Percentiles rank a stretch among this genome's conserved stretches.
Evolutionary conservation across 306 rosid species (phyloP).

Genomic region (Carpinus fangiana): DNA sequence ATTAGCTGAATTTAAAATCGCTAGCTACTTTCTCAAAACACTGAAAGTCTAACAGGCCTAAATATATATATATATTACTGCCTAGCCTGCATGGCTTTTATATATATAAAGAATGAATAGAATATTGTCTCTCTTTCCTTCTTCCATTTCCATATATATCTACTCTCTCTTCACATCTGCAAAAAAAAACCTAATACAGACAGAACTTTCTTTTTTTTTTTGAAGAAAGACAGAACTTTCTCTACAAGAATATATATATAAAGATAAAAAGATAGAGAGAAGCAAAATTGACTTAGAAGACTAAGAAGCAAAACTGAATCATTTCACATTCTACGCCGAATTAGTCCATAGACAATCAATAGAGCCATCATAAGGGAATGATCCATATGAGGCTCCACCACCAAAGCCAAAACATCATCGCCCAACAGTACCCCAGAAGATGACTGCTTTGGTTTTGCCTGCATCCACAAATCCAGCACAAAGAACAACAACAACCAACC

Average conservation of each 20-base stretch:
- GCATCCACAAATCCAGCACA: constrained; percentile 19
- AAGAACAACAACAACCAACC: not conserved
- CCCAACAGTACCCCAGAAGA: constrained; percentile 56
- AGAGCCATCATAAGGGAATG: constrained; percentile 68
- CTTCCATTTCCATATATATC: too few relatives aligned
- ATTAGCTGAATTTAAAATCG: too few relatives aligned
- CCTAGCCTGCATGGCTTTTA: too few relatives aligned
- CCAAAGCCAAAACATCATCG: constrained; percentile 66
- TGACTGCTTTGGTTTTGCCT: constrained; percentile 68
- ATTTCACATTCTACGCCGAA: constrained; percentile 55
- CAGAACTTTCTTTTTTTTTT: not conserved
- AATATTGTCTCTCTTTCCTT: too few relatives aligned
- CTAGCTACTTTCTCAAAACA: too few relatives aligned
- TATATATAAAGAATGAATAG: not conserved
- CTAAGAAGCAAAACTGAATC: not conserved
- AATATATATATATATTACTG: too few relatives aligned
- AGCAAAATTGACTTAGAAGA: not conserved
- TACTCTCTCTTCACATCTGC: too few relatives aligned
- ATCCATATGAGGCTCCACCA: constrained; percentile 50
- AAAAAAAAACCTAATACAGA: too few relatives aligned
- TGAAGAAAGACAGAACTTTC: too few relatives aligned
- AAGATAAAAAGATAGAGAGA: not conserved
- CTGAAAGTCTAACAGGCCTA: too few relatives aligned
- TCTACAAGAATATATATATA: not conserved
- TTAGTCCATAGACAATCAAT: constrained; percentile 59